Conservation (phyloP, 306 rosid genomes). For the Rubus idaeus region DNA sequence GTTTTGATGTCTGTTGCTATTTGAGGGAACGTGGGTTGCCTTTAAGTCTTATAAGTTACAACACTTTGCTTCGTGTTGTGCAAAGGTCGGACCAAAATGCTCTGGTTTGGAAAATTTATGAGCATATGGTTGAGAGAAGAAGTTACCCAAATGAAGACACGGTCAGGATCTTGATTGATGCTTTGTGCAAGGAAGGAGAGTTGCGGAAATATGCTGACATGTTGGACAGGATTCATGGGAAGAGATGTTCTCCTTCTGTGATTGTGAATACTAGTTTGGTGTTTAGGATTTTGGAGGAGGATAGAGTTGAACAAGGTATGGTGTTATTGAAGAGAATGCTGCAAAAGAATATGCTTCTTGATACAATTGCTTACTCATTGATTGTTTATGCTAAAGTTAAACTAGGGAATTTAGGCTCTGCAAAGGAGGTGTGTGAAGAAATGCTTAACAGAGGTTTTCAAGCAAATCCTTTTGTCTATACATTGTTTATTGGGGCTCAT, state of each 20-base stretch:
- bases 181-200: conserved; percentile 77
- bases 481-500: conserved; percentile 56
- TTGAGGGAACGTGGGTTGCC: conserved; percentile 49
- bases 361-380: conserved; percentile 59
- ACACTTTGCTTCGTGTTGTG: conserved; percentile 53
- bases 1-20: conserved; percentile 51
- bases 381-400: conserved; percentile 49
- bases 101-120: conserved; percentile 68
- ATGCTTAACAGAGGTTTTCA: conserved; percentile 68
- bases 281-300: conserved; percentile 52
- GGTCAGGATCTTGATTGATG: conserved; percentile 51
- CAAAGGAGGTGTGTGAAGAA: conserved; percentile 49
- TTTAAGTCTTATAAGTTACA: conserved; percentile 53
- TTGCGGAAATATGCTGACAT: conserved; percentile 43
- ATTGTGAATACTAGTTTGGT: conserved; percentile 55
- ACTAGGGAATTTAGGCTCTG: conserved; percentile 43
- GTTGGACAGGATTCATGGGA: conserved; percentile 58
- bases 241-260: conserved; percentile 52
- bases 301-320: conserved; percentile 47
- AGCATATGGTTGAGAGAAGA: conserved; percentile 61
- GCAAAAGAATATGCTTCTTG: conserved; percentile 68
- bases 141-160: conserved; percentile 52
- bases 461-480: conserved; percentile 59
- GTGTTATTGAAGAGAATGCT: conserved; percentile 66
- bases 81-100: conserved; percentile 41